A percentile compares a stretch with the other conserved stretches of the same genome.
These are phyloP conservation scores for Trichophyton simii DNA, from an alignment of 2,329 filamentous ascomycete species.

Conservation along the genomic window DNA sequence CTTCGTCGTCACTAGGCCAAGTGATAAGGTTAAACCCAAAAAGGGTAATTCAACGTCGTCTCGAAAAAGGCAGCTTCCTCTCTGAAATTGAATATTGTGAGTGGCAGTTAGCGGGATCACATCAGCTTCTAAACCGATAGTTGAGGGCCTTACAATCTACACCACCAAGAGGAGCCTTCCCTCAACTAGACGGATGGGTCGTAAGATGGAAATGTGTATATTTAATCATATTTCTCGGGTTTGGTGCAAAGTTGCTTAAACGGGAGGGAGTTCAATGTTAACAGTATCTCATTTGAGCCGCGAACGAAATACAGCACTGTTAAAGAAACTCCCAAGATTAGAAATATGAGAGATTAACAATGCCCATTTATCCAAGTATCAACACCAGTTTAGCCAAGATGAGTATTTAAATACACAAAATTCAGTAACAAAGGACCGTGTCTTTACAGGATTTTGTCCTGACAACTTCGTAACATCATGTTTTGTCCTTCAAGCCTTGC, in stretches of 20 bases:
- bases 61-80: not conserved
- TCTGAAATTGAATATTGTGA: no score
- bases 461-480: slow-evolving; percentile 44
- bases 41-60: not conserved
- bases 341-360: not conserved
- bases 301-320: not conserved
- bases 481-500: slow-evolving; percentile 54
- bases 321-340: not conserved
- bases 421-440: no score
- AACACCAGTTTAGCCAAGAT: not conserved
- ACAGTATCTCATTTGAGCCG: not conserved
- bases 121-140: no score
- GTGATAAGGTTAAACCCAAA: not conserved
- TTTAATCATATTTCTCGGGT: no score
- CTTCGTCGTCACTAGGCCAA: no score
- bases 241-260: not conserved
- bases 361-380: not conserved
- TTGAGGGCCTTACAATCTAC: no score
- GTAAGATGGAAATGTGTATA: no score
- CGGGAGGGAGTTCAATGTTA: not conserved
- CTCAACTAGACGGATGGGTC: no score
- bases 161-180: no score
- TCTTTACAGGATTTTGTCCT: not conserved
- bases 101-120: no score
- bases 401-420: no score